These are phyloP conservation scores for Hypoxylon intermedium DNA, from an alignment of 495 filamentous ascomycete species.

Conservation along the genomic window DNA sequence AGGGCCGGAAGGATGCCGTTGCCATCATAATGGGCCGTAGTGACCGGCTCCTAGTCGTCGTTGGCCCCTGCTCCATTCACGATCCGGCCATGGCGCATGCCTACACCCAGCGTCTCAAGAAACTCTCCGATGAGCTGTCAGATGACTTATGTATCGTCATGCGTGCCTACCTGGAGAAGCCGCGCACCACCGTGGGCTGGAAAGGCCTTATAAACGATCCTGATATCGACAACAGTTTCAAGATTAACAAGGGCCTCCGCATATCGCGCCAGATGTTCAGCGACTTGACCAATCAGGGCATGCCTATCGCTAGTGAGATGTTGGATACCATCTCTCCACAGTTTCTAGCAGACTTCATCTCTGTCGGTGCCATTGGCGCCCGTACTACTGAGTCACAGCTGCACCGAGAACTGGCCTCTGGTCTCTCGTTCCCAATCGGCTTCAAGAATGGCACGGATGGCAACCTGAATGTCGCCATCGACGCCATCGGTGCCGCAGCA, in stretches of 20 bases:
- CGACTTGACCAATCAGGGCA: slow-evolving; percentile 81
- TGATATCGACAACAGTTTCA: slow-evolving; percentile 94
- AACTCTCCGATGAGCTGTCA: slow-evolving; percentile 73
- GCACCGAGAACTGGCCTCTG: slow-evolving; percentile 94
- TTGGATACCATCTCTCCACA: slow-evolving; percentile 96
- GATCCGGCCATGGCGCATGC: slow-evolving; percentile 88
- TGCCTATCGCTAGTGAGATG: slow-evolving; percentile 98
- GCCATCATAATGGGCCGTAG: slow-evolving; percentile 78
- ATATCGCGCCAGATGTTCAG: slow-evolving; percentile 88
- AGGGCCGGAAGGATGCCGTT: slow-evolving; percentile 82
- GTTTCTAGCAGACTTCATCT: slow-evolving; percentile 94
- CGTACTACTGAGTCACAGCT: slow-evolving; percentile 97
- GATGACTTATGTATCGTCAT: slow-evolving; percentile 91
- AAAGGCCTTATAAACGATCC: slow-evolving; percentile 99
- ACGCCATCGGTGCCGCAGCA: slow-evolving; percentile 91
- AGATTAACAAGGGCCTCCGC: slow-evolving; percentile 98
- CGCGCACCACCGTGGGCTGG: slow-evolving; percentile 98
- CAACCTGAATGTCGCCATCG: slow-evolving; percentile 91
- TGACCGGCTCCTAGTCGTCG: slow-evolving; percentile 91
- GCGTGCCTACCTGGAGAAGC: slow-evolving; percentile 99
- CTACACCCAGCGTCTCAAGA: slow-evolving; percentile 80
- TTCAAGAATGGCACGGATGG: slow-evolving; percentile 99
- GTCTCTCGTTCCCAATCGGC: slow-evolving; percentile 95
- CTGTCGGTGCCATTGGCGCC: slow-evolving; percentile 92
- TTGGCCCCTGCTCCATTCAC: slow-evolving; percentile 97